Conservation (phyloP, 208 protist genomes). For the Wallacemonas sp. region DNA sequence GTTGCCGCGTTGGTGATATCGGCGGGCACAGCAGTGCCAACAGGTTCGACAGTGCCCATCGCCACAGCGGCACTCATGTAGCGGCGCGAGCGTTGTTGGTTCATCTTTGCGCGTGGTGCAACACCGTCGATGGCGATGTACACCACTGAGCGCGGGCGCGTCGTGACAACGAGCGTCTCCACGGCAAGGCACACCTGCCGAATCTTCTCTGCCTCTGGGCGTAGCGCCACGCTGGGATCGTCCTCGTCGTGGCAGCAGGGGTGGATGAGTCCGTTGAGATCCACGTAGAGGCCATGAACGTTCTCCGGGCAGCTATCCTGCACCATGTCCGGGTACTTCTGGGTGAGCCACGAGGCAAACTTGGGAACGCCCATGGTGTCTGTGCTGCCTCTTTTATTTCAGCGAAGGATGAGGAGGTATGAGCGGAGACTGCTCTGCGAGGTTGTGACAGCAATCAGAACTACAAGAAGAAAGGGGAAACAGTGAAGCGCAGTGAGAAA, state of each 20-base stretch:
- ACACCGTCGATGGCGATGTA: conserved; percentile 98
- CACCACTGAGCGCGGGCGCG: conserved; percentile 93
- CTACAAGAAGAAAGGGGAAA: too few species aligned
- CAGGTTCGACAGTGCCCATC: conserved; percentile 4
- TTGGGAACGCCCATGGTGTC: conserved; percentile 73
- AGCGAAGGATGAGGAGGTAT: not conserved
- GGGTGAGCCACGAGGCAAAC: conserved; percentile 79
- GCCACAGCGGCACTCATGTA: conserved; percentile 70
- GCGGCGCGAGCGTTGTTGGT: conserved; percentile 97
- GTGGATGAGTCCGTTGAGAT: conserved; percentile 98
- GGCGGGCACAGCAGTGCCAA: too few species aligned
- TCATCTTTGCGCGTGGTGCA: conserved; percentile 99
- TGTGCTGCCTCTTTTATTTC: not conserved
- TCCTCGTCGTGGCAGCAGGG: conserved; percentile 96
- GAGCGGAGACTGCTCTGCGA: too few species aligned
- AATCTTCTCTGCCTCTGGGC: conserved; percentile 78
- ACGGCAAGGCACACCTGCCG: conserved; percentile 93
- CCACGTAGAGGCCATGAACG: conserved; percentile 92
- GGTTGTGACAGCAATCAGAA: too few species aligned
- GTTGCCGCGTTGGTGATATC: not conserved
- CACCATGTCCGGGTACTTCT: conserved; percentile 79
- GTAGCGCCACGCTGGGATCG: conserved; percentile 46
- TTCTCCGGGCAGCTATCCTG: conserved; percentile 23
- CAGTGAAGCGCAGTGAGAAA: too few species aligned
- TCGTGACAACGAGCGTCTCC: conserved; percentile 95